Base-by-base conservation (phyloP, 768 basidiomycete species). In the Xerocomus brunneocitrinus region DNA sequence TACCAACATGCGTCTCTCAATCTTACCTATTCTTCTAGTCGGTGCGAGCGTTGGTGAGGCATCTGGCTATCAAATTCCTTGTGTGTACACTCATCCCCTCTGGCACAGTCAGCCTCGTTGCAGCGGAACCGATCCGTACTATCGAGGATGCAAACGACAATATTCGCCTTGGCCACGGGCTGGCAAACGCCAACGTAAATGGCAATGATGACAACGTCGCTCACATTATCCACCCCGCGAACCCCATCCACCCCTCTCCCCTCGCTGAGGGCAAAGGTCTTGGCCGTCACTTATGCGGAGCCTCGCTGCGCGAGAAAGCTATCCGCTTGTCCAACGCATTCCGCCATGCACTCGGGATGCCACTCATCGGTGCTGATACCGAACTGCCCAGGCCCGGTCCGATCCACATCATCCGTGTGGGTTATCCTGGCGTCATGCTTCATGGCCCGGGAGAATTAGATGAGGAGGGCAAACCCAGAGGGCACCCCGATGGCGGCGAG, bases 291-390 rank as follows among this genome's bases (percentile, higher is more conserved):
- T 52, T 60, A 14, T 71, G 73, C 42, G 69, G 69, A 50, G 58
- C 61, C 42, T 71, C 71, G 36, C 58, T 80, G 64, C 73, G 70
- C 56, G 66, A 75, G 62, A 84, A 84, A 62, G 76, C 77, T 27
- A 59, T 80, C 50, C 70, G 75, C 54, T 54, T 84, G 38, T 77
- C 80, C 47, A 82, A 84, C 57, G 59, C 73, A 27, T 75, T 89
- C 73, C 73, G 81, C 41, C 69, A 79, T 53, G 75, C 76, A 2
- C 67, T 88, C 35, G 84, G 84, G 19, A 62, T 84, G 56, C 74
- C 80, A 8, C 69, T 71, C 54, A 78, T 80, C 63, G 74, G 78
- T 36, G 47, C 47, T 25, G 35, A 52, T 24, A 38, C 30, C n/a
- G 43, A 47, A 30, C 42, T 34, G 25, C 55, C 31, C 34, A 47